Conservation (phyloP, 2,329 filamentous ascomycete genomes). For the Talaromyces marneffei region DNA sequence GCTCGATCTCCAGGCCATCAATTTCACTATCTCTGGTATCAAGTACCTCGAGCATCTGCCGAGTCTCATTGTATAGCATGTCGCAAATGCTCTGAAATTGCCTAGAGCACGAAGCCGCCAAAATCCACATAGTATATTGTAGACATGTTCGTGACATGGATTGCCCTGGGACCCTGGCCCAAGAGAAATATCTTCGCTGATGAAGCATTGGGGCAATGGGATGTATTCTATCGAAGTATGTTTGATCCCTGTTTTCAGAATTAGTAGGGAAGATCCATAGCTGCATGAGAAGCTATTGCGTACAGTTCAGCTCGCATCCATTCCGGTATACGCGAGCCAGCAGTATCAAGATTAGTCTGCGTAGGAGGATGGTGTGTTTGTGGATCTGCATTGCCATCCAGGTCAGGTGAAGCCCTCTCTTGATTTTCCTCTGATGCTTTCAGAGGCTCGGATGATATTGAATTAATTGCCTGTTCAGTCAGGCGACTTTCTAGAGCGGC, state of each 20-base stretch:
- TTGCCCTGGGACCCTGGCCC: conserved; percentile 20
- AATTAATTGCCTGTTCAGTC: not conserved
- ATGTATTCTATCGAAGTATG: conserved; percentile 30
- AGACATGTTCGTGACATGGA: conserved; percentile 22
- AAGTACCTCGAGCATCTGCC: conserved; percentile 20
- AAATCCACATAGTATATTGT: conserved; percentile 35
- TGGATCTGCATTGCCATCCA: not conserved
- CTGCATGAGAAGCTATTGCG: not conserved
- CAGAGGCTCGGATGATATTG: not conserved
- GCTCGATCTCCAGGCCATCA: conserved; percentile 22
- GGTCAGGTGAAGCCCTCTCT: not conserved
- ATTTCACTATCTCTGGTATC: conserved; percentile 11
- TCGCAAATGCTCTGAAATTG: conserved; percentile 27
- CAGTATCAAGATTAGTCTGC: not conserved
- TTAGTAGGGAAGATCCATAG: not conserved
- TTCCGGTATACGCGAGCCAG: not conserved
- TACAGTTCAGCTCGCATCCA: conserved; percentile 15
- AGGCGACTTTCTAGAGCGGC: conserved; percentile 1
- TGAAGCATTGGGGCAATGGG: conserved; percentile 26
- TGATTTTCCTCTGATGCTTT: not conserved
- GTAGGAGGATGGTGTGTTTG: not conserved
- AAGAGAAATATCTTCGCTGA: conserved; percentile 25
- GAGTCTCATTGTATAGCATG: conserved; percentile 23
- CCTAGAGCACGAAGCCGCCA: conserved; percentile 30
- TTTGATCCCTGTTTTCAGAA: conserved; percentile 20